phyloP scores from a whole-genome alignment of 169 alveolate genomes.

The Eimeria sp. region DNA sequence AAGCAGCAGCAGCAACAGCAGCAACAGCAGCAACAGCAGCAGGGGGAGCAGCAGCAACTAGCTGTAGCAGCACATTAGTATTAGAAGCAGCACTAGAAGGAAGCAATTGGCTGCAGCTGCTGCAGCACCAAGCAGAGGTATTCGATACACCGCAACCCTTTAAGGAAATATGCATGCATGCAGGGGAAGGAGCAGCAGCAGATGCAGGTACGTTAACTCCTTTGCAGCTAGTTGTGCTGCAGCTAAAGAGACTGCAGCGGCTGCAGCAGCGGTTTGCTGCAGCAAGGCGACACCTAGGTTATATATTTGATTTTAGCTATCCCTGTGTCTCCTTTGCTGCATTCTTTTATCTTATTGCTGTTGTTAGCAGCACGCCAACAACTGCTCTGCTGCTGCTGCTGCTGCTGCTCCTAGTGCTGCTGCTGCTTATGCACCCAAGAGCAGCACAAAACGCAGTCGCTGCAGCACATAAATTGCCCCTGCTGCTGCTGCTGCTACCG shows the following conservation, averaged over 20 bases:
- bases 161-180: not conserved
- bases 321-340: not conserved
- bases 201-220: not conserved
- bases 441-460: constrained; percentile 9
- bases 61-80: not conserved
- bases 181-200: constrained; percentile 31
- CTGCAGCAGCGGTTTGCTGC: not conserved
- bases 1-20: not conserved
- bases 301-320: not conserved
- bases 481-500: constrained; percentile 25
- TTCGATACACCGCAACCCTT: constrained; percentile 31
- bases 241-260: constrained; percentile 5
- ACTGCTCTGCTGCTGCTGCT: constrained; percentile 15
- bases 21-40: constrained; percentile 61
- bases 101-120: not conserved
- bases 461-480: not conserved
- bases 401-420: constrained; percentile 30
- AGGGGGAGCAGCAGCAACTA: not conserved
- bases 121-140: constrained; percentile 5
- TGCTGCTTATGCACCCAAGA: constrained; percentile 27
- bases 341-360: not conserved
- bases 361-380: not conserved
- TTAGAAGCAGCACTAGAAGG: not conserved
- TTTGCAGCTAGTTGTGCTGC: not conserved
- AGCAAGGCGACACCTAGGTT: not conserved